Evolutionary conservation across 768 basidiomycete species (phyloP).

Genomic region (Lentinula aciculospora): DNA sequence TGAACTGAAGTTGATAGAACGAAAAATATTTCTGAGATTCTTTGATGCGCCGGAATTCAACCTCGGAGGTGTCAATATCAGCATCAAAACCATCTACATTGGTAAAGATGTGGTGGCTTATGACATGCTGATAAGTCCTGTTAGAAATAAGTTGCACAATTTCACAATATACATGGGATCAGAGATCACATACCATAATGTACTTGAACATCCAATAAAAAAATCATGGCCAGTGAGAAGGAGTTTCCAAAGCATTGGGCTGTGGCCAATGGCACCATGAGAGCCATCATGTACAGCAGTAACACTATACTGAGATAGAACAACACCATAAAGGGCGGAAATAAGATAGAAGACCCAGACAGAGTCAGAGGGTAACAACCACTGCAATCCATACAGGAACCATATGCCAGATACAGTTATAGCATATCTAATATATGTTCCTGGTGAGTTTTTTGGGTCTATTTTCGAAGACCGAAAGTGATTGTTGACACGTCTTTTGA

Average conservation of each 20-base stretch:
- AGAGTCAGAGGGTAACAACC: neutral
- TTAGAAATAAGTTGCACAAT: too few species aligned
- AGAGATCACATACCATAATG: neutral
- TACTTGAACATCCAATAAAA: neutral
- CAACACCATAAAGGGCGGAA: neutral
- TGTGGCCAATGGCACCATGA: neutral
- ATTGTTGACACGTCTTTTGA: neutral
- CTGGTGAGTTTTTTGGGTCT: neutral
- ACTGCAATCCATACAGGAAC: neutral
- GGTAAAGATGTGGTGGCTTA: conserved; percentile 2
- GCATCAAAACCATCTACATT: conserved; percentile 1
- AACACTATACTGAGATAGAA: neutral
- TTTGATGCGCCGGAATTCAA: neutral
- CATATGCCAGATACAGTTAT: neutral
- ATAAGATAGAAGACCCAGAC: neutral
- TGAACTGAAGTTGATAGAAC: neutral
- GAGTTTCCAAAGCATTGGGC: neutral
- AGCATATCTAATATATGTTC: neutral
- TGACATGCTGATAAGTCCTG: neutral
- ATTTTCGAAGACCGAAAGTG: neutral
- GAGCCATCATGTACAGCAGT: neutral
- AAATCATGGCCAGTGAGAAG: neutral
- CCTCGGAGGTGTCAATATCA: neutral
- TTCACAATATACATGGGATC: too few species aligned
- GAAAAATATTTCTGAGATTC: neutral